A percentile compares a stretch with the other conserved stretches of the same genome.
Conservation (phyloP, 2,329 filamentous ascomycete genomes). For the Xylariaceae sp. region DNA sequence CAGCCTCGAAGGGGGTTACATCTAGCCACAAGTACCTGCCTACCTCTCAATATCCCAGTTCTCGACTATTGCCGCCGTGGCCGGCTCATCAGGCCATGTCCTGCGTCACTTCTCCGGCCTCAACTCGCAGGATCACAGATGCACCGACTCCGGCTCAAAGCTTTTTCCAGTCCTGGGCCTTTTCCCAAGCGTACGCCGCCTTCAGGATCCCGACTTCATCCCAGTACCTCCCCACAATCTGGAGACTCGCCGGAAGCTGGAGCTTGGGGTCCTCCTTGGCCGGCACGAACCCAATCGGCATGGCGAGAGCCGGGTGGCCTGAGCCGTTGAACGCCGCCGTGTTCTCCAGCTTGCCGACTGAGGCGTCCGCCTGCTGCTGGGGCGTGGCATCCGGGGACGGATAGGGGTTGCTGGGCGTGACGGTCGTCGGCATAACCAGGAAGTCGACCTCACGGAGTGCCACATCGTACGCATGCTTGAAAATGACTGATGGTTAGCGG, state of each 20-base stretch:
- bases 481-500: too few species aligned
- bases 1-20: too few species aligned
- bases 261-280: slow-evolving; percentile 29
- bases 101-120: too few species aligned
- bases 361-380: neutral
- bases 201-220: slow-evolving; percentile 36
- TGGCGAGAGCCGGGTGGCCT: slow-evolving; percentile 45
- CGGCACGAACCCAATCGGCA: slow-evolving; percentile 40
- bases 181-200: slow-evolving; percentile 39
- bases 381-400: neutral
- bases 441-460: neutral
- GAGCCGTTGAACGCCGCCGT: slow-evolving; percentile 50
- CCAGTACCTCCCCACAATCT: slow-evolving; percentile 45
- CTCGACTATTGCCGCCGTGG: too few species aligned
- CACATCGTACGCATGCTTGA: slow-evolving; percentile 1
- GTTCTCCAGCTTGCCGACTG: slow-evolving; percentile 25
- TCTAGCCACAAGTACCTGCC: too few species aligned
- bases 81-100: too few species aligned
- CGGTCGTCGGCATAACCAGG: slow-evolving; percentile 2
- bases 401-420: neutral
- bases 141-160: neutral
- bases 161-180: slow-evolving; percentile 33
- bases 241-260: slow-evolving; percentile 42
- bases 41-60: too few species aligned
- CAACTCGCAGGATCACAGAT: too few species aligned